Evolutionary conservation across 441 rosid species (phyloP).

Genomic region (Isatis lusitanica): DNA sequence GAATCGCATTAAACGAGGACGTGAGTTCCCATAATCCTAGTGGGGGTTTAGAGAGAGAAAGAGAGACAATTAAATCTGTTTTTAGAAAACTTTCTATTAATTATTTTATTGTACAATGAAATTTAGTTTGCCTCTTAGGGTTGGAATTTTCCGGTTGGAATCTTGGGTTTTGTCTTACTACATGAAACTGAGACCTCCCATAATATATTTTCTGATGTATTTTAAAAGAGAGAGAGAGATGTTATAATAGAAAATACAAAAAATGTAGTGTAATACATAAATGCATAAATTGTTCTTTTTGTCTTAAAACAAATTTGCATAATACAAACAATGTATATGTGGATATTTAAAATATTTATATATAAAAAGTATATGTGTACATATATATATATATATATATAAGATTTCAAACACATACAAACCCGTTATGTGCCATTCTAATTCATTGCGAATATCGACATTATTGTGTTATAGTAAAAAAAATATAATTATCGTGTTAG

Average conservation of each 20-base stretch:
- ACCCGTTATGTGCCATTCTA: slow-evolving; percentile 1
- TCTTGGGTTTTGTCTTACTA: slow-evolving; percentile 57
- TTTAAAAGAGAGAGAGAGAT: background rate
- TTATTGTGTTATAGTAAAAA: no score
- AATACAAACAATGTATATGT: background rate
- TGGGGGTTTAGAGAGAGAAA: slow-evolving; percentile 42
- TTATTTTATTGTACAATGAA: slow-evolving; percentile 5
- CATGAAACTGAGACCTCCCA: slow-evolving; percentile 20
- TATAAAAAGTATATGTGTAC: background rate
- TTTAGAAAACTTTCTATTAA: background rate
- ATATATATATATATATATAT: background rate
- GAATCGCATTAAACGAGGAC: slow-evolving; percentile 71
- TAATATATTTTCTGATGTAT: background rate
- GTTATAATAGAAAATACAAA: no score
- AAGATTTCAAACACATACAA: background rate
- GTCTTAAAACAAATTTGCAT: background rate
- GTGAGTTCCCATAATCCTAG: slow-evolving; percentile 88
- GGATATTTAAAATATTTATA: background rate
- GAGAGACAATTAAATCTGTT: background rate
- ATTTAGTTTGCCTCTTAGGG: slow-evolving; percentile 24
- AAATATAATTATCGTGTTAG: no score
- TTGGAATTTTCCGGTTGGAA: slow-evolving; percentile 68
- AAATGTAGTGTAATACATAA: no score
- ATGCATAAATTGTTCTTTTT: no score
- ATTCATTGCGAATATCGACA: no score